Evolutionary conservation across 164 flowering plant species (phyloP).

Genomic region (Houttuynia cordata): DNA sequence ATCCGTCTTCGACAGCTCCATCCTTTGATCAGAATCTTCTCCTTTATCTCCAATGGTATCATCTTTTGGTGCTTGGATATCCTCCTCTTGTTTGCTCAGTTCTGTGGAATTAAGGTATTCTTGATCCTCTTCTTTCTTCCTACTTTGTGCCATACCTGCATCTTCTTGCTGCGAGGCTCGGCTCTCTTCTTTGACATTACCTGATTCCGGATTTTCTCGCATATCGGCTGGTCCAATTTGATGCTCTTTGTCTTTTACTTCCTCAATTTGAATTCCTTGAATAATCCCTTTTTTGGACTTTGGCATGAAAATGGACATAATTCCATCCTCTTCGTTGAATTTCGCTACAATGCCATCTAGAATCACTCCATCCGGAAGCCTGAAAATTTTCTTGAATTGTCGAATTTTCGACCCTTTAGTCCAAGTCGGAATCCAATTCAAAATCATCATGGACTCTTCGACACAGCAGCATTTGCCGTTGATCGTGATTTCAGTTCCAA

Average conservation of each 20-base stretch:
- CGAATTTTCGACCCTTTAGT: constrained; percentile 24
- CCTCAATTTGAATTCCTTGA: constrained; percentile 25
- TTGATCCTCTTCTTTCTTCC: background rate
- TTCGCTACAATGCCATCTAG: constrained; percentile 38
- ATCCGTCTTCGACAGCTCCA: no score
- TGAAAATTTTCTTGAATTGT: constrained; percentile 33
- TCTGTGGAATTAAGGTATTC: no score
- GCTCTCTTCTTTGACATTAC: background rate
- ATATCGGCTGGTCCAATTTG: background rate
- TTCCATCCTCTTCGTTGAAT: constrained; percentile 26
- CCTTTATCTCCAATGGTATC: no score
- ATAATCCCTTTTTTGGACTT: constrained; percentile 28
- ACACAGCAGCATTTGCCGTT: constrained; percentile 28
- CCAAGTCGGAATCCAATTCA: constrained; percentile 19
- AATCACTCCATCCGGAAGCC: constrained; percentile 42
- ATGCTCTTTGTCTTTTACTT: constrained; percentile 24
- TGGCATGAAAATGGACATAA: constrained; percentile 33
- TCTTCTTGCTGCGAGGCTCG: background rate
- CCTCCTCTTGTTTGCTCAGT: no score
- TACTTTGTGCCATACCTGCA: background rate
- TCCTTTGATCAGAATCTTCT: no score
- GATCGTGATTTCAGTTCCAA: constrained; percentile 30
- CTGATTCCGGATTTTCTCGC: background rate
- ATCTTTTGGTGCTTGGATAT: no score
- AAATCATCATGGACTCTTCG: constrained; percentile 15